Evolutionary conservation across 2,329 filamentous ascomycete genomes (phyloP).

Genomic region (Fusarium beomiforme): DNA sequence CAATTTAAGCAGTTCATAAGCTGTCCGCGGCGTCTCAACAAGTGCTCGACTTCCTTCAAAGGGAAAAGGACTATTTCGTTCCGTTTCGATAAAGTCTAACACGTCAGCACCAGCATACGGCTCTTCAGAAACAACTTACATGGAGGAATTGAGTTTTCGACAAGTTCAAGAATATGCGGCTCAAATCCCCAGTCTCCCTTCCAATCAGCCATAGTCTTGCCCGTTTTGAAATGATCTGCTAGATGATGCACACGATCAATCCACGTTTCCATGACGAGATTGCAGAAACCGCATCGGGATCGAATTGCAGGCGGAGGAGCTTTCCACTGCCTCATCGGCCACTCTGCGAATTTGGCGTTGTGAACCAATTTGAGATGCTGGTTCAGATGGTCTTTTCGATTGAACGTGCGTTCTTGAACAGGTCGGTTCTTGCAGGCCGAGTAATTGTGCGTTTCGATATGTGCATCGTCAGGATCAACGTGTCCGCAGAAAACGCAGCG

Average conservation of each 20-base stretch:
- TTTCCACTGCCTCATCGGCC: slow-evolving; percentile 49
- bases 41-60: slow-evolving; percentile 31
- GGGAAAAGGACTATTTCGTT: slow-evolving; percentile 34
- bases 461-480: slow-evolving; percentile 44
- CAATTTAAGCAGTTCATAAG: slow-evolving; percentile 36
- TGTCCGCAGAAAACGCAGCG: slow-evolving; percentile 53
- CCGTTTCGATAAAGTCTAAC: slow-evolving; percentile 35
- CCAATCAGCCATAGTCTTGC: slow-evolving; percentile 55
- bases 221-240: slow-evolving; percentile 54
- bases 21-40: slow-evolving; percentile 31
- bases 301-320: slow-evolving; percentile 48
- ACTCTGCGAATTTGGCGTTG: slow-evolving; percentile 50
- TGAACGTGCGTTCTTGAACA: slow-evolving; percentile 55
- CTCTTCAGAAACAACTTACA: slow-evolving; percentile 37
- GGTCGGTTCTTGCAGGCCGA: slow-evolving; percentile 61
- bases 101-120: fast-evolving
- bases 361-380: slow-evolving; percentile 55
- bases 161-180: slow-evolving; percentile 47
- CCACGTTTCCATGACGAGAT: slow-evolving; percentile 50
- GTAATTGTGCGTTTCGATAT: slow-evolving; percentile 51
- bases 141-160: slow-evolving; percentile 55
- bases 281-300: slow-evolving; percentile 55
- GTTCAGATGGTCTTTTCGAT: slow-evolving; percentile 55
- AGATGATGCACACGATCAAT: slow-evolving; percentile 49
- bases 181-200: slow-evolving; percentile 56